Base-by-base conservation (phyloP, 495 filamentous ascomycete species). In the Aspergillus affinis region DNA sequence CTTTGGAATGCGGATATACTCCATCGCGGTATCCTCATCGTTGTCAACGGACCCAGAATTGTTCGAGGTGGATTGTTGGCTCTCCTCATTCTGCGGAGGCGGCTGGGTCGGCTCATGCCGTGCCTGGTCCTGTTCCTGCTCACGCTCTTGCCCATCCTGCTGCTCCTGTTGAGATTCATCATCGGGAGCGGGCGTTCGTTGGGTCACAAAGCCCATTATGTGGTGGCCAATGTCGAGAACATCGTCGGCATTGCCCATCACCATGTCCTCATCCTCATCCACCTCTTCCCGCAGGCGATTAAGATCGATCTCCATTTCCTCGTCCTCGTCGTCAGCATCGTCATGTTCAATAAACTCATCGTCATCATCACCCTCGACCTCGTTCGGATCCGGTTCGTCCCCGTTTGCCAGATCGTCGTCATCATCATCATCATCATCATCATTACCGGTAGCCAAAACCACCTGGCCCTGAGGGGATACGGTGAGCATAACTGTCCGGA, bases 161-260 rank as follows among this genome's bases (percentile, higher is more conserved):
- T 59, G 21, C 3, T 27, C n/a, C 29, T 48, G 54, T 32, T 54
- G 60, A 20, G 52, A 48, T 13, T 46, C 51, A 32, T 45, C 12
- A 5, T 46, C 59, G 29, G 48, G 57, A 17, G 19, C 48, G 18
- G 49, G 41, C 45, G 46, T 51, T 30, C 13, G 55, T n/a, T 51
- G 57, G 19, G 4, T 36, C 12, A 58, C 32, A 36, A 65, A 32
- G 29, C 86, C 86, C 46, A 87, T 73, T 15, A 90, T 88, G 6
- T 88, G 86, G 70, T 92, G 87, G 32, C 79, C 74, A 36, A 85
- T 77, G 59, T 87, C 88, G 55, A 87, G 79, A 30, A 93, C 90
- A 17, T 81, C 83, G 61, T 82, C 78, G 17, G 69, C 69, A 48
- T 84, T 82, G 61, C 78, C 61, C 76, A 82, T 78, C 12, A 81